These are phyloP conservation scores for Cryptococcus depauperatus DNA, from an alignment of 1,284 basidiomycete genomes.

Conservation along the genomic window DNA sequence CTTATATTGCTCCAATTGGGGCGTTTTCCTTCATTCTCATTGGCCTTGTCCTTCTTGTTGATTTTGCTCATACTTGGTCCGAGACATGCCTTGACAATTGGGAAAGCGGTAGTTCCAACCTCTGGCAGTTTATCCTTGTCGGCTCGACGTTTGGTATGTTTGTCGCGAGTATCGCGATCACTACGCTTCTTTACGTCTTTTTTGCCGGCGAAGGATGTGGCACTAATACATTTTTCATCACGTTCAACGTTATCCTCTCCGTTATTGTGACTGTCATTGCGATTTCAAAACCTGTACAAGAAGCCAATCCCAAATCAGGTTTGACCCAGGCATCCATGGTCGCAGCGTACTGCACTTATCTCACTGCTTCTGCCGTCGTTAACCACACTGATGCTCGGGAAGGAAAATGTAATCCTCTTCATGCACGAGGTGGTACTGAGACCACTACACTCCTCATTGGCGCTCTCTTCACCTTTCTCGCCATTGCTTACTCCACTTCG, in stretches of 20 bases:
- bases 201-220: constrained; percentile 81
- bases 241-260: constrained; percentile 78
- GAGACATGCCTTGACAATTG: constrained; percentile 94
- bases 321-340: constrained; percentile 96
- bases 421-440: constrained; percentile 55
- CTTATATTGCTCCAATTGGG: constrained; percentile 83
- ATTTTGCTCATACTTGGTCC: constrained; percentile 98
- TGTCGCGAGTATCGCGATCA: constrained; percentile 69
- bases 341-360: constrained; percentile 92
- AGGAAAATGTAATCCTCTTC: constrained; percentile 77
- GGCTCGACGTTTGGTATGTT: constrained; percentile 89
- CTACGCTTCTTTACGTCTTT: constrained; percentile 81
- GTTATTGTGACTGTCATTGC: constrained; percentile 74
- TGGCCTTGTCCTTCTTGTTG: constrained; percentile 92
- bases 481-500: constrained; percentile 94
- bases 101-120: constrained; percentile 75
- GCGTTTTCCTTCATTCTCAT: constrained; percentile 90
- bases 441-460: constrained; percentile 85
- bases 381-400: constrained; percentile 67
- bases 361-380: constrained; percentile 86
- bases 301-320: constrained; percentile 87
- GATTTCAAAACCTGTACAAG: constrained; percentile 80
- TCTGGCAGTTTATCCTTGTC: constrained; percentile 96
- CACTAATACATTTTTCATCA: constrained; percentile 88
- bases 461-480: constrained; percentile 92